Evolutionary conservation across 78 protist genomes (phyloP).

Genomic region (Bodo saltans): DNA sequence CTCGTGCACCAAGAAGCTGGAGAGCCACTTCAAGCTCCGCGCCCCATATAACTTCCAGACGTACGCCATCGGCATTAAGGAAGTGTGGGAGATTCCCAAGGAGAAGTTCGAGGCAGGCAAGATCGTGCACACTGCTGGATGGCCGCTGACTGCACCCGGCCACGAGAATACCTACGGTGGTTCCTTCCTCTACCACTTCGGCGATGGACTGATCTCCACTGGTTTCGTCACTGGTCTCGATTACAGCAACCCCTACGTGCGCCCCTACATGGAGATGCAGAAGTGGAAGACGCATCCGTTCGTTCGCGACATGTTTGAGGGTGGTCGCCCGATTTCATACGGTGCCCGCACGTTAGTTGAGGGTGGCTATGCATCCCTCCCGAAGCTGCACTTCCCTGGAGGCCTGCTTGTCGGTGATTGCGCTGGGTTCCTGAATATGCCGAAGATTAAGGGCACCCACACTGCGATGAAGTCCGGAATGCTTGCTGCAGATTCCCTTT

Average conservation of each 20-base stretch:
- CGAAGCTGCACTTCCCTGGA: constrained; percentile 84
- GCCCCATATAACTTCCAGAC: constrained; percentile 58
- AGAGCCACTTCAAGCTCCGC: constrained; percentile 60
- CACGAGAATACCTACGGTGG: constrained; percentile 82
- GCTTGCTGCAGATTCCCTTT: constrained; percentile 75
- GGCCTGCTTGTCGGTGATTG: constrained; percentile 81
- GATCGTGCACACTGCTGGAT: constrained; percentile 75
- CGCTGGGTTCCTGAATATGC: constrained; percentile 92
- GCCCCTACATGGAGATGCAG: constrained; percentile 78
- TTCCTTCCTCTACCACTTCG: constrained; percentile 87
- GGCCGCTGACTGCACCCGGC: constrained; percentile 66
- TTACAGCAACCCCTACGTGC: constrained; percentile 81
- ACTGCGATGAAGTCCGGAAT: constrained; percentile 92
- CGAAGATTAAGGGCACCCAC: constrained; percentile 95
- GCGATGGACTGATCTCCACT: constrained; percentile 55
- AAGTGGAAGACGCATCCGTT: constrained; percentile 71
- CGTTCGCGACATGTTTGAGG: constrained; percentile 58
- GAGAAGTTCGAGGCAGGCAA: constrained; percentile 51
- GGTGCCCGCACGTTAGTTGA: constrained; percentile 95
- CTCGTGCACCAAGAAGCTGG: constrained; percentile 62
- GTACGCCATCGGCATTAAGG: constrained; percentile 92
- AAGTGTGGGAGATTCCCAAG: constrained; percentile 87
- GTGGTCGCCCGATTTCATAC: constrained; percentile 74
- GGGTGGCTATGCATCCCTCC: constrained; percentile 88
- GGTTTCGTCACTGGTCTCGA: constrained; percentile 93